These are phyloP conservation scores for Cymodocea nodosa DNA, from an alignment of 116 monocot genomes.

Conservation along the genomic window DNA sequence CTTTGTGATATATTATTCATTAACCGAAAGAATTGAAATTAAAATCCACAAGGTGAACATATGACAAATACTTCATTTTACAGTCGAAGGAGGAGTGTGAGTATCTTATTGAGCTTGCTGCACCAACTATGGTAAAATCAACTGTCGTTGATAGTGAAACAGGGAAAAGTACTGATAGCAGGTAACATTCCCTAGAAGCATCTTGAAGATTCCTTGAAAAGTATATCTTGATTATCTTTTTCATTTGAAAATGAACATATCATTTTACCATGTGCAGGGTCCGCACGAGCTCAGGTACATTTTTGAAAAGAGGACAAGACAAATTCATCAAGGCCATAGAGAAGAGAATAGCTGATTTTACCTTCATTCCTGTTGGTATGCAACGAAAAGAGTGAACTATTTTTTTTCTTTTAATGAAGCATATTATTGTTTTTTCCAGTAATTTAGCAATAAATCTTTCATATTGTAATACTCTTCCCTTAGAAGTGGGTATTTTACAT, in stretches of 20 bases:
- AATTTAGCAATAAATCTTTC: neutral
- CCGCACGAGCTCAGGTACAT: conserved; percentile 26
- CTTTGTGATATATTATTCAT: too few species aligned
- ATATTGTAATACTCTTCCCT: neutral
- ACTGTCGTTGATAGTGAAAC: conserved; percentile 34
- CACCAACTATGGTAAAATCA: conserved; percentile 54
- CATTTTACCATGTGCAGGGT: conserved; percentile 10
- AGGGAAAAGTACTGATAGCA: conserved; percentile 48
- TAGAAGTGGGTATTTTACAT: too few species aligned
- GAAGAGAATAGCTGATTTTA: conserved; percentile 31
- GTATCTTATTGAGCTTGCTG: conserved; percentile 43
- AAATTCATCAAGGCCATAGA: conserved; percentile 17
- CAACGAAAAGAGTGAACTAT: neutral
- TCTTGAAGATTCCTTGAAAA: neutral
- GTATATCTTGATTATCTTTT: neutral
- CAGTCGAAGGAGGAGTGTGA: conserved; percentile 58
- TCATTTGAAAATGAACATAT: neutral
- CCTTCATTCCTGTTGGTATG: conserved; percentile 26
- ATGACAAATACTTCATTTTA: neutral
- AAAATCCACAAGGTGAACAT: too few species aligned
- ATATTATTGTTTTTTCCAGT: neutral
- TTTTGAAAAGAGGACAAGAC: conserved; percentile 23
- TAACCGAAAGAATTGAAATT: too few species aligned
- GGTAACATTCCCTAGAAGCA: conserved; percentile 14
- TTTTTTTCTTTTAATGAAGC: neutral